These are phyloP conservation scores for Turnera subulata DNA, from an alignment of 345 rosid genomes.

Conservation along the genomic window DNA sequence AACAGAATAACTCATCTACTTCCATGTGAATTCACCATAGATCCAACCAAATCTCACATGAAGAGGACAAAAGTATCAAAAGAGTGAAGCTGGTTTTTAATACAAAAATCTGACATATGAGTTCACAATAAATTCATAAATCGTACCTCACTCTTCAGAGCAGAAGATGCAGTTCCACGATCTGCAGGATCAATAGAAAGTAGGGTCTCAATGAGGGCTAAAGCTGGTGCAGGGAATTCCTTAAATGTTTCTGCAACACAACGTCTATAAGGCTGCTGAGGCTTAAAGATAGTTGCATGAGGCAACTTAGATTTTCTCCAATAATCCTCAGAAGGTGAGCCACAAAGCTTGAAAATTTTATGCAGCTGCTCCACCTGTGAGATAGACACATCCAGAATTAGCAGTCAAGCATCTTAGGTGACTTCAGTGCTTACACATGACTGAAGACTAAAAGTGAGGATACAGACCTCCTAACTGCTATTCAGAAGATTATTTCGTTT, in stretches of 20 bases:
- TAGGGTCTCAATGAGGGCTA: constrained; percentile 78
- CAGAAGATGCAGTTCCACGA: constrained; percentile 83
- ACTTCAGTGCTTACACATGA: too few species aligned
- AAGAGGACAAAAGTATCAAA: not conserved
- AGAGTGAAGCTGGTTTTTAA: not conserved
- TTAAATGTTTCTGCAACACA: constrained; percentile 88
- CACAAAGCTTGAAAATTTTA: constrained; percentile 97
- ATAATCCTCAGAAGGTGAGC: constrained; percentile 91
- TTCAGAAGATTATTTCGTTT: too few species aligned
- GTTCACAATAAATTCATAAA: not conserved
- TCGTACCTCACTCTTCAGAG: constrained; percentile 79
- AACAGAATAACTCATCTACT: not conserved
- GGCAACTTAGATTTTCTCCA: constrained; percentile 96
- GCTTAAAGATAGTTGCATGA: constrained; percentile 96
- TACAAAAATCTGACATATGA: not conserved
- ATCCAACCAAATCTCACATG: not conserved
- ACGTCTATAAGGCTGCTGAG: constrained; percentile 91
- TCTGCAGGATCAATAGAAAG: constrained; percentile 87
- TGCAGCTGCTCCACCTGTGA: constrained; percentile 94
- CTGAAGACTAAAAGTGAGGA: not conserved
- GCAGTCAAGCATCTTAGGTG: not conserved
- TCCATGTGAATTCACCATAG: not conserved
- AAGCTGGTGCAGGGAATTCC: constrained; percentile 85
- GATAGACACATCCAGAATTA: constrained; percentile 15
- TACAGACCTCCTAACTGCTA: not conserved